phyloP scores from a whole-genome alignment of 495 filamentous ascomycete species.

The Aspergillus ostianus region DNA sequence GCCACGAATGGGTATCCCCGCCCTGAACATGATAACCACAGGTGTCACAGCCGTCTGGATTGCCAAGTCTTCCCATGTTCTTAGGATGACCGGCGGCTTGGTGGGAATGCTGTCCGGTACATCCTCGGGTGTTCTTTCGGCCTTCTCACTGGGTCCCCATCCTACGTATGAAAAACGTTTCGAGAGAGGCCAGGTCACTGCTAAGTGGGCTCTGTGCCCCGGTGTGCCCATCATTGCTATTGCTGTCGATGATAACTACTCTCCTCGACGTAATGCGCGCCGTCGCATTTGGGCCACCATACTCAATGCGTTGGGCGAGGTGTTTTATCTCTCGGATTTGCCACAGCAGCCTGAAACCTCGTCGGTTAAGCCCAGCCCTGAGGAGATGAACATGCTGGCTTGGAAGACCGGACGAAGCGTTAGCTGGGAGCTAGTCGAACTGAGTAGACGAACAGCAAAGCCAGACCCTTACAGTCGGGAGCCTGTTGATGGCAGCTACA shows the following conservation, averaged over 20 bases:
- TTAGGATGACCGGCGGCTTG: constrained; percentile 70
- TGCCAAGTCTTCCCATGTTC: constrained; percentile 72
- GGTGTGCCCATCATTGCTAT: constrained; percentile 90
- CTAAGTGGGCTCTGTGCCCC: constrained; percentile 84
- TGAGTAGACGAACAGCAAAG: constrained; percentile 66
- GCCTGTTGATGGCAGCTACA: constrained; percentile 63
- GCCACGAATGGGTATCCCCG: constrained; percentile 66
- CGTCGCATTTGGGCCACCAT: constrained; percentile 81
- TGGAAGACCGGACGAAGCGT: constrained; percentile 78
- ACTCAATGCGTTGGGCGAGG: constrained; percentile 88
- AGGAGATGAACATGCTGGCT: constrained; percentile 59
- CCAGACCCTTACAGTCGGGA: constrained; percentile 65
- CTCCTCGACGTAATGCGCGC: constrained; percentile 60
- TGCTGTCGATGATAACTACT: constrained; percentile 79
- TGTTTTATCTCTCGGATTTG: constrained; percentile 76
- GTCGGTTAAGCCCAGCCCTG: constrained; percentile 30
- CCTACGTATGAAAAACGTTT: constrained; percentile 64
- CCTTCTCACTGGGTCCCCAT: constrained; percentile 73
- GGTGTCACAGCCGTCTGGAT: constrained; percentile 84
- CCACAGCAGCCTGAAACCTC: constrained; percentile 45
- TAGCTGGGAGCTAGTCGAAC: constrained; percentile 76
- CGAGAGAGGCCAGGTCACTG: constrained; percentile 72
- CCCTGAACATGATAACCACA: constrained; percentile 57
- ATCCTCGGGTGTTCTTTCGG: constrained; percentile 78
- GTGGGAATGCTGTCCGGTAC: constrained; percentile 83